Evolutionary conservation across 495 filamentous ascomycete species (phyloP), one percentile per base, ranked within the genome.

Genomic region (Hypoxylon lienhwacheense): DNA sequence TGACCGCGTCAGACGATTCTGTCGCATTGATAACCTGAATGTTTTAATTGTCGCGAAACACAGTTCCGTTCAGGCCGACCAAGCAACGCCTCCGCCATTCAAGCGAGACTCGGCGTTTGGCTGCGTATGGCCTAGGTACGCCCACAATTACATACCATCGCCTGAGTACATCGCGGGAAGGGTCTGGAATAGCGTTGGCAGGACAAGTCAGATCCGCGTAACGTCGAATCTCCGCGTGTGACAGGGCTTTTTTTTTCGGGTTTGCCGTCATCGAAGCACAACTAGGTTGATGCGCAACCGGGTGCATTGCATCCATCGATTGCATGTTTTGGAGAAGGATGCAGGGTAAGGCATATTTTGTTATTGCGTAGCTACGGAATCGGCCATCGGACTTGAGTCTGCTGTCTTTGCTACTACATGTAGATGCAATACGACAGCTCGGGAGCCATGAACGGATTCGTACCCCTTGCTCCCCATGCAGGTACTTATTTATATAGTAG

Each of bases 31-130:
- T 35, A 50, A 47, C n/a, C n/a, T n/a, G n/a, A n/a, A 17, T n/a
- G 7, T 25, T 47, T 61, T 61, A 52, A 52, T 52, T 55, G 51
- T 61, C 51, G 47, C 50, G 29, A 55, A 47, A 61, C 58, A 47
- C 53, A 26, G 16, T 55, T 61, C 40, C 58, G 52, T 44, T 48
- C 29, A 16, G 26, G 40, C 33, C 39, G 28, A 47, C 36, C 22
- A 25, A 36, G 32, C 14, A 44, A 48, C 14, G 31, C 47, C 48
- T 43, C 22, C 24, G 26, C 55, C 24, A 40, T 59, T 39, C 26
- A 24, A 47, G 36, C 31, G 48, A 53, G 55, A 59, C 53, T 53
- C 55, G 44, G 25, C 15, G n/a, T n/a, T n/a, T n/a, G n/a, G n/a
- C n/a, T n/a, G n/a, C 5, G 21, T 14, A 35, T 28, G 14, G 37